Evolutionary conservation across 352 stramenopile species (phyloP), one percentile per base, ranked within the genome.

Genomic region (Pythium pyrilobum): DNA sequence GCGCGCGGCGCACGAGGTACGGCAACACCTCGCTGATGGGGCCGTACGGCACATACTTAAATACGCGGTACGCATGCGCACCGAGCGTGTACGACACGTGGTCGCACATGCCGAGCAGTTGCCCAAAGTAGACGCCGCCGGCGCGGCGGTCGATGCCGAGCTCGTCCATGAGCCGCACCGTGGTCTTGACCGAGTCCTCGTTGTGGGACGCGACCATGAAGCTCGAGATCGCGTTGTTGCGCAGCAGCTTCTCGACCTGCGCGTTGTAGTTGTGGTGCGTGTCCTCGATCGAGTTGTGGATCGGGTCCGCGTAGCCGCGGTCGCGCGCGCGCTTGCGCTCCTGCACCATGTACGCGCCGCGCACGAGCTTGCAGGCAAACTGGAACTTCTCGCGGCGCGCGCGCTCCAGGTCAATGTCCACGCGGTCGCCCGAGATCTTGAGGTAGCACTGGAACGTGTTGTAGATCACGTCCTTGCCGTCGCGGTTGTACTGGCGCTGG

Each of bases 391-490:
- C 87, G 23, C 89, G 77, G 41, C 97, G 74, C 36, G 96, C 88
- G 36, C 95, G 74, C 62, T 97, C 84, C 7, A 99, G 62, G 62
- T 99, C 95, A 25, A 86, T 91, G 44, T 86, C 74, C 5, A 99
- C 74, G 44, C 89, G 81, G 56, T 96, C 69, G 20, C 54, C 66
- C 32, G 89, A 86, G 66, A 96, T 91, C 65, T 97, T 98, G 28
- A 99, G 77, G 77, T 99, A 99, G 74, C 96, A 98, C 77, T 99
- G 97, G 67, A 98, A 98, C 16, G 96, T 99, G 69, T 98, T 98
- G 83, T 97, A 98, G 62, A 99, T 97, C 29, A 97, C 73, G 43
- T 96, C 66, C 31, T 63, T 64, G 41, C 80, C 70, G 33, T 89
- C 67, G 23, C 76, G 81, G 66, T 98, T 98, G 84, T 96, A 97